Evolutionary conservation across 768 basidiomycete species (phyloP).

Genomic region (Podaxis sp.): DNA sequence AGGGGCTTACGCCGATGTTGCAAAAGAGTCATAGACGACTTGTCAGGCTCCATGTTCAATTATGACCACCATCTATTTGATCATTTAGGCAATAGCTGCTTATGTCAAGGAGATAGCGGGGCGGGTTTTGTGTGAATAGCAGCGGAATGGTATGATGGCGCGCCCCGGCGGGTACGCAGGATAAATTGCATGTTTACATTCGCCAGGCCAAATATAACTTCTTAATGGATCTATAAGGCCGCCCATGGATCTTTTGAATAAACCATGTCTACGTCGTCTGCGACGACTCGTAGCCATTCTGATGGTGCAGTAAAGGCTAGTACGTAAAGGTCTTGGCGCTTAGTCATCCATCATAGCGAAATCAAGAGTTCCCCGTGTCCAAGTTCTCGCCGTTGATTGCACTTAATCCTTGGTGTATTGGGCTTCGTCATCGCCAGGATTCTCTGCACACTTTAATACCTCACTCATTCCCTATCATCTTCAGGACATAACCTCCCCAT

Average conservation of each 20-base stretch:
- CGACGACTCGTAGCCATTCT: too few relatives aligned
- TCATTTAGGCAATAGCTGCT: too few relatives aligned
- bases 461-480: background rate
- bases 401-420: constrained; percentile 1
- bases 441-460: background rate
- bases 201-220: background rate
- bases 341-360: constrained; percentile 7
- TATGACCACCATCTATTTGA: too few relatives aligned
- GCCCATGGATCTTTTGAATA: background rate
- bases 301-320: background rate
- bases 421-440: background rate
- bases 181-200: background rate
- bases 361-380: constrained; percentile 16
- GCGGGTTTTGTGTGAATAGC: too few relatives aligned
- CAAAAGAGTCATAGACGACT: too few relatives aligned
- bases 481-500: background rate
- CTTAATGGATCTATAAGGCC: background rate
- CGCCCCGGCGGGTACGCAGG: background rate
- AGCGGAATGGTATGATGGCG: background rate
- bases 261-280: background rate
- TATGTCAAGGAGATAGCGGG: too few relatives aligned
- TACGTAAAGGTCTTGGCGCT: background rate
- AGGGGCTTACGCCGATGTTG: background rate
- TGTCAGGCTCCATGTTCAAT: too few relatives aligned
- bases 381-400: background rate